Conservation (phyloP, 352 stramenopile species). For the Phytopythium aichiense region DNA sequence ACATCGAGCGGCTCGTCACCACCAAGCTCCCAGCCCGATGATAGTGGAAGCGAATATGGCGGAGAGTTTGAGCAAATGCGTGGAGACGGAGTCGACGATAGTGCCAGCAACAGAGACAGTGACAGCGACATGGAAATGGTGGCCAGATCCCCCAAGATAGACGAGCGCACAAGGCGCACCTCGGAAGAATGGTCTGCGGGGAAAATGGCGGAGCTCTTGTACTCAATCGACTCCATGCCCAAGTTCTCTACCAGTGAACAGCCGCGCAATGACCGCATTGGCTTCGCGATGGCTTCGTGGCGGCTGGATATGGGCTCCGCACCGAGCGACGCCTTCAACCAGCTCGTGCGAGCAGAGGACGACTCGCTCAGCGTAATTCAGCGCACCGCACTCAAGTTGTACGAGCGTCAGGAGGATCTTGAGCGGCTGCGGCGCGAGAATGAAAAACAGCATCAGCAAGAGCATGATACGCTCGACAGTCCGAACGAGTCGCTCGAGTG, state of each 20-base stretch:
- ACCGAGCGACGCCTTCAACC: conserved; percentile 25
- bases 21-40: background rate
- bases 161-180: background rate
- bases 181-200: background rate
- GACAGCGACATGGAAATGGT: background rate
- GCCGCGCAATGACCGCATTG: background rate
- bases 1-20: background rate
- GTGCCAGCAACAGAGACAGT: background rate
- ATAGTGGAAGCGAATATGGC: background rate
- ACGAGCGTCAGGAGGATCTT: conserved; percentile 30
- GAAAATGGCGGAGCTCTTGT: background rate
- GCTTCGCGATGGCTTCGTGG: background rate
- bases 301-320: background rate
- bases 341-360: conserved; percentile 49
- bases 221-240: background rate
- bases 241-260: background rate
- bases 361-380: conserved; percentile 77
- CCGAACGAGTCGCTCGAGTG: background rate
- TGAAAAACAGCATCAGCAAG: conserved; percentile 13
- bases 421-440: conserved; percentile 15
- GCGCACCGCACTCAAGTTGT: conserved; percentile 41
- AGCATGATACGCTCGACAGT: background rate
- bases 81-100: background rate
- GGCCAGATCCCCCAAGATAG: background rate
- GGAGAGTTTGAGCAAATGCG: background rate